These are phyloP conservation scores for Microdochium paspali DNA, from an alignment of 2,329 filamentous ascomycete genomes.

Conservation along the genomic window DNA sequence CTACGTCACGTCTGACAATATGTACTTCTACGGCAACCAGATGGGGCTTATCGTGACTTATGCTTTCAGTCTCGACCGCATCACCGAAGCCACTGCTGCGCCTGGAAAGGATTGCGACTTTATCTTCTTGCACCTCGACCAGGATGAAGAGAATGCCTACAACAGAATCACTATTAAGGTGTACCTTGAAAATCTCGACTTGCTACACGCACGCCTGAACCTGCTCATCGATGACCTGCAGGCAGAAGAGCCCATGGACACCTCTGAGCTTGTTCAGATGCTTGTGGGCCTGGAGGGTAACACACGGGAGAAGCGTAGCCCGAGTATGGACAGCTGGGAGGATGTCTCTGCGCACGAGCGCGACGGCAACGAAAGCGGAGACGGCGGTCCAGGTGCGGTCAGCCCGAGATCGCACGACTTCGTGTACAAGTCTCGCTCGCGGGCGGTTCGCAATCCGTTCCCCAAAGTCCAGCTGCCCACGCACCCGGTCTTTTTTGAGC, in stretches of 20 bases:
- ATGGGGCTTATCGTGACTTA: slow-evolving; percentile 84
- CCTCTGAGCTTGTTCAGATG: slow-evolving; percentile 61
- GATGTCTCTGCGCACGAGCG: slow-evolving; percentile 56
- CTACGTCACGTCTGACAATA: slow-evolving; percentile 76
- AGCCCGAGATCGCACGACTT: slow-evolving; percentile 22
- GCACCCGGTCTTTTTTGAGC: slow-evolving; percentile 75
- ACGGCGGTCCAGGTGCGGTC: slow-evolving; percentile 27
- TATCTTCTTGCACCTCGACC: slow-evolving; percentile 69
- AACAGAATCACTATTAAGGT: slow-evolving; percentile 81
- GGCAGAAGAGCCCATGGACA: slow-evolving; percentile 56
- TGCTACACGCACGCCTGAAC: slow-evolving; percentile 78
- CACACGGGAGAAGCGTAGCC: slow-evolving; percentile 47
- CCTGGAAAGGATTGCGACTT: slow-evolving; percentile 90
- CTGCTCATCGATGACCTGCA: slow-evolving; percentile 75
- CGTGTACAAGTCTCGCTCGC: slow-evolving; percentile 23
- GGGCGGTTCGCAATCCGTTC: slow-evolving; percentile 26
- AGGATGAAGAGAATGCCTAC: slow-evolving; percentile 55
- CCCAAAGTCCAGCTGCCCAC: slow-evolving; percentile 75
- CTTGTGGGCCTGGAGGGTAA: slow-evolving; percentile 67
- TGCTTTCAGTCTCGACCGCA: slow-evolving; percentile 61
- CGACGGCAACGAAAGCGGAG: slow-evolving; percentile 50
- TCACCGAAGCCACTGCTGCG: slow-evolving; percentile 82
- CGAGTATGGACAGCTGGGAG: slow-evolving; percentile 85
- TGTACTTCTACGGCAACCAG: slow-evolving; percentile 96
- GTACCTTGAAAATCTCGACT: slow-evolving; percentile 77